Base-by-base conservation (phyloP, 129 eudicot species). In the Calendula officinalis region DNA sequence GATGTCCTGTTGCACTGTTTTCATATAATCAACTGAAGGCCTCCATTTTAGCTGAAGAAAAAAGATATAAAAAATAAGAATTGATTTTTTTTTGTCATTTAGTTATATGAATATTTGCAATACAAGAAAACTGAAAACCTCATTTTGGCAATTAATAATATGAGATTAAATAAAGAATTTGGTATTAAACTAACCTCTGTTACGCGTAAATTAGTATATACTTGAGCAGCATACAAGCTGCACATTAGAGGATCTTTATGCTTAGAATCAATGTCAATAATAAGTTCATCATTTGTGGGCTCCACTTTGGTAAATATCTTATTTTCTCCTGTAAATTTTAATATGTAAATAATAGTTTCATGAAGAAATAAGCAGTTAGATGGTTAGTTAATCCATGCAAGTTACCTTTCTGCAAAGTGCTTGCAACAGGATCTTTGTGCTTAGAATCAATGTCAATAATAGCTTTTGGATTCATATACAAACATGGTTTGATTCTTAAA, bases 241-340 rank as follows among this genome's bases (percentile, higher is more conserved):
- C 99, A 89, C 88, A 86, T 86, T 66, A 14, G 78, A 40, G 95
- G 92, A 84, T 89, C 97, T 78, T 82, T 83, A 71, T 78, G 81
- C 65, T 80, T 75, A 51, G 80, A 81, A 74, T 94, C 94, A 69
- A 89, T 89, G 74, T 86, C 84, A 32, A 64, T 11, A 70, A 94
- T 59, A 38, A 60, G 63, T 56, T 61, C 60, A 42, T 60, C 76
- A 38, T 78, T 66, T 49, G 79, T 75, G 16, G 35, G 57, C 56
- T 71, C 95, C 48, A 58, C 55, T 67, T 77, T 66, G 61, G 47
- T 62, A 42, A 68, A 68, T 72, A 38, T 55, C 71, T 50, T 64
- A 48, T 36, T 71, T 42, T 68, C 85, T 27, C 67, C 87, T 75
- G 78, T 68, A 78, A 8, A 59, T 52, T 46, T 39, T 15, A 46